phyloP scores from a whole-genome alignment of 2,329 filamentous ascomycete genomes.

The Sclerotinia nivalis region DNA sequence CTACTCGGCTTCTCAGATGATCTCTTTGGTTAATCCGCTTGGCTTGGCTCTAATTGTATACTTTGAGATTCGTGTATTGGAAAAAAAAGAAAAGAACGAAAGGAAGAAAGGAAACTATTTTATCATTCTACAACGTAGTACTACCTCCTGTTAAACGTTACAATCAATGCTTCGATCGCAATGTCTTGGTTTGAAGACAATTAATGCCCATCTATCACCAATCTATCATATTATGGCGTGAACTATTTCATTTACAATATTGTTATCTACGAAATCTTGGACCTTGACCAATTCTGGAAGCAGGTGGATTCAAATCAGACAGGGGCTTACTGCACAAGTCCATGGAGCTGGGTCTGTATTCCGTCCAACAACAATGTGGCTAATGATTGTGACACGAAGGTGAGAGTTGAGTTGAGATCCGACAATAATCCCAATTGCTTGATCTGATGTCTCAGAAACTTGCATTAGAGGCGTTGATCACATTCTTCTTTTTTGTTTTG shows the following conservation, averaged over 20 bases:
- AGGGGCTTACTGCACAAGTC: not conserved
- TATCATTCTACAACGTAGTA: constrained; percentile 3
- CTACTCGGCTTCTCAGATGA: not conserved
- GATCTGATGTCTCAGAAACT: constrained; percentile 1
- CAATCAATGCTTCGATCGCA: not conserved
- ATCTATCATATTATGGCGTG: not conserved
- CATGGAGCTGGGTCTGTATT: constrained; percentile 13
- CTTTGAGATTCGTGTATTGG: not conserved
- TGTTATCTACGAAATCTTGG: not conserved
- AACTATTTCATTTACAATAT: not conserved
- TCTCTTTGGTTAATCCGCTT: not conserved
- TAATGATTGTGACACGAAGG: not conserved
- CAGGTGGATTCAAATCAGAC: not conserved
- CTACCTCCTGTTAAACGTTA: not conserved
- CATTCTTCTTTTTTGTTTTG: constrained; percentile 10
- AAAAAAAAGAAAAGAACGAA: not conserved
- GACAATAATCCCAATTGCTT: not conserved
- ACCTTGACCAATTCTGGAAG: not conserved
- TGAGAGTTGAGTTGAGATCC: not conserved
- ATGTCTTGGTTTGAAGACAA: not conserved
- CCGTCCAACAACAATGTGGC: constrained; percentile 3
- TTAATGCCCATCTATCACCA: not conserved
- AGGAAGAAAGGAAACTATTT: not conserved
- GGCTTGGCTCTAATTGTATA: not conserved
- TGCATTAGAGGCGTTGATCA: constrained; percentile 4